Base-by-base conservation (phyloP, 2,329 filamentous ascomycete genomes). In the Talaromyces sp. region DNA sequence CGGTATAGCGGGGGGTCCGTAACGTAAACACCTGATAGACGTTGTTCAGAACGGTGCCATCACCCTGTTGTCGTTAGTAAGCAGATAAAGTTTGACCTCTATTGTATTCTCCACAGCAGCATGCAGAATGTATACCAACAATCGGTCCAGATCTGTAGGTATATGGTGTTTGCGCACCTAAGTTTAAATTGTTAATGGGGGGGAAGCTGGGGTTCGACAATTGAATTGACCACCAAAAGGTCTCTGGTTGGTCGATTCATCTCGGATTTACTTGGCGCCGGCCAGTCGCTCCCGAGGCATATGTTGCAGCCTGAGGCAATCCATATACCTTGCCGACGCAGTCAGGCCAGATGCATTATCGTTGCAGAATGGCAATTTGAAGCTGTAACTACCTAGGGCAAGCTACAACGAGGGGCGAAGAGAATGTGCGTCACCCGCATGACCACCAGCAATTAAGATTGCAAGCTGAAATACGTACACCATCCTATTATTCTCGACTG, bases 171-270 rank as follows among this genome's bases (percentile, higher is more conserved):
- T 14, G 52, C 58, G 37, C 39, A 45, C 47, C 47, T 47, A 48
- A 10, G 48, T 48, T 48, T 10, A 47, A 64, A 31, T 31, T 31
- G 27, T 31, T 31, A 6, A 31, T 31, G 41, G n/a, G 24, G 50
- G 50, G 37, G 59, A 31, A 56, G 52, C 52, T 35, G 58, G 63
- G 54, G 39, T 45, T 66, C 47, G 47, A 33, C 50, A 52, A 65
- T 56, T 57, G 69, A 71, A 76, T 66, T 74, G 75, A 75, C 72
- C 74, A 77, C 75, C 74, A 75, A 70, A 72, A 65, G 57, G 48
- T 60, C 60, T 66, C 61, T 63, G 64, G 62, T 72, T 66, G 62
- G 67, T 66, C 65, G 69, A 47, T 39, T 47, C 41, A 50, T 66
- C 50, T 24, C 68, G 73, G 73, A 74, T 67, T 70, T 72, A 72